These are phyloP conservation scores for Schrenkiella parvula DNA, from an alignment of 345 rosid genomes.

Conservation along the genomic window DNA sequence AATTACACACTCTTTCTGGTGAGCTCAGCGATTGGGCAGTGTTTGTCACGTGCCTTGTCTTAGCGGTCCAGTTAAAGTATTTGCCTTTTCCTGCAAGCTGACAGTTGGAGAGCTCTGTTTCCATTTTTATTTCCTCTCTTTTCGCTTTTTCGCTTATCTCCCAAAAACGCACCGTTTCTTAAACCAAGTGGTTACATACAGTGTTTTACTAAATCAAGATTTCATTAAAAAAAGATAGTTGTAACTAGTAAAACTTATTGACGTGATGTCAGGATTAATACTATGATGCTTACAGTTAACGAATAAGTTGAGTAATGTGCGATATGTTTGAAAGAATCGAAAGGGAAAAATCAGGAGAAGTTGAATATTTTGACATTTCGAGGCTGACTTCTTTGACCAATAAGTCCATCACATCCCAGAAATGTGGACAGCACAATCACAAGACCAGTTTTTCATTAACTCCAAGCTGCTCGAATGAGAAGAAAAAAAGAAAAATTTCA, in stretches of 20 bases:
- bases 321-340: background rate
- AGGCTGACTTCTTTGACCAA: slow-evolving; percentile 18
- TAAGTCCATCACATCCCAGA: background rate
- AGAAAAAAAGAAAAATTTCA: background rate
- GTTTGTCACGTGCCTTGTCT: slow-evolving; percentile 9
- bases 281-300: background rate
- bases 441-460: background rate
- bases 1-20: background rate
- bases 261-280: background rate
- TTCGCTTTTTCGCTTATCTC: background rate
- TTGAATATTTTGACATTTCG: slow-evolving; percentile 4
- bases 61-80: slow-evolving; percentile 21
- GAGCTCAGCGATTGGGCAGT: slow-evolving; percentile 2
- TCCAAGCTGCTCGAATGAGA: background rate
- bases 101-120: slow-evolving; percentile 32
- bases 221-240: background rate
- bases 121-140: slow-evolving; percentile 14
- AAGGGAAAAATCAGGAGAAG: background rate
- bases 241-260: background rate
- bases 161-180: slow-evolving; percentile 11
- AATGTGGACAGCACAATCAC: background rate
- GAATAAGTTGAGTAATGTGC: background rate
- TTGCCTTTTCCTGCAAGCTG: slow-evolving; percentile 33
- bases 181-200: background rate
- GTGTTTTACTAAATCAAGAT: background rate